Percentiles rank a stretch among this genome's conserved stretches.
phyloP scores from a whole-genome alignment of 768 basidiomycete genomes.

The Calocybe cyanea region DNA sequence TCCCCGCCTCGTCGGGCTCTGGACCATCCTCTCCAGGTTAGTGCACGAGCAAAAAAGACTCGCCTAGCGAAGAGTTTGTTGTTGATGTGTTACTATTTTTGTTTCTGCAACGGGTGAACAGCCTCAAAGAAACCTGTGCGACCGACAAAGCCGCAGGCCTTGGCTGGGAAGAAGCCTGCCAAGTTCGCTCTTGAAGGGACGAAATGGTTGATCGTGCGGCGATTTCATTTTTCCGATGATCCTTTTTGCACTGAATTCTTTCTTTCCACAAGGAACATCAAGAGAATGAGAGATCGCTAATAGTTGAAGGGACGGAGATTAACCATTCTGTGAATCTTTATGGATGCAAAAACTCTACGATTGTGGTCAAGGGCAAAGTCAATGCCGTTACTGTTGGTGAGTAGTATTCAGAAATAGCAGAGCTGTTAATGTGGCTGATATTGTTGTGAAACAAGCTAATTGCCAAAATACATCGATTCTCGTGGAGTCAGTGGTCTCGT shows the following conservation, averaged over 20 bases:
- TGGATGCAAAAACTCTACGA: conserved; percentile 81
- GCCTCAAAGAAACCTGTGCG: conserved; percentile 64
- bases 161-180: conserved; percentile 87
- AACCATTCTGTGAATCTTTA: conserved; percentile 87
- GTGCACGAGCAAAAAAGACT: conserved; percentile 6
- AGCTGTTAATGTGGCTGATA: conserved; percentile 4
- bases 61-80: background rate
- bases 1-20: conserved; percentile 32
- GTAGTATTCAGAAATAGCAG: conserved; percentile 20
- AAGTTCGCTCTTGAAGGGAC: conserved; percentile 88
- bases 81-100: background rate
- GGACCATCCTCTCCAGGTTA: conserved; percentile 20
- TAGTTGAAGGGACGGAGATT: conserved; percentile 72
- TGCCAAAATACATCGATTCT: conserved; percentile 86
- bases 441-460: conserved; percentile 53
- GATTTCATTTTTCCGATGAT: no score
- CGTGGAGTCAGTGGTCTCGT: conserved; percentile 90
- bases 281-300: conserved; percentile 72
- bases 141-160: conserved; percentile 79
- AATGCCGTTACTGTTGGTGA: conserved; percentile 89
- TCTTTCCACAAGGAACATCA: conserved; percentile 72
- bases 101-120: conserved; percentile 10
- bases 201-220: conserved; percentile 91
- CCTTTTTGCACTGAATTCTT: background rate
- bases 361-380: conserved; percentile 88